Base-by-base conservation (phyloP, 345 rosid species). In the Citrus glauca region DNA sequence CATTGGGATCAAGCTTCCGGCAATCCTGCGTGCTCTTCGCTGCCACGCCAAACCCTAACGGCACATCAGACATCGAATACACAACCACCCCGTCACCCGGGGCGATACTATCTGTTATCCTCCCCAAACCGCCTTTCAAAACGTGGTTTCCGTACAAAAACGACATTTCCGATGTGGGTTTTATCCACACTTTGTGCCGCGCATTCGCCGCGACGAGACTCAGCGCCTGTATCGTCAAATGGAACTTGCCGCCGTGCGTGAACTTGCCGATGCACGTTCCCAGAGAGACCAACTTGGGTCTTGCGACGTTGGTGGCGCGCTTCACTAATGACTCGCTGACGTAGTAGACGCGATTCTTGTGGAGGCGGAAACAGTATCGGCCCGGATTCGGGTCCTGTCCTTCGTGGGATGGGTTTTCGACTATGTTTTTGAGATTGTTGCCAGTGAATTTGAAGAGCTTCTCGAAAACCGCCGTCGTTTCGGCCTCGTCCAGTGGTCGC, bases 161-260 rank as follows among this genome's bases (percentile, higher is more conserved):
- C 78, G 98, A 92, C 99, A 91, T 93, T 81, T 93, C 97, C n/a
- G 95, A 88, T 0, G 98, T 91, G 78, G 97, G 97, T 83, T 93
- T 95, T 4, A 95, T 88, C 98, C 98, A 93, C 19, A 93, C 98
- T 82, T 95, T 95, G 83, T 92, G 96, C 75, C 89, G 88, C 11
- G 97, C 92, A 74, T 94, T 92, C 11, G 91, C 89, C n/a, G 97
- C 97, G 76, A 92, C 24, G 16, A 91, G 80, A 56, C 80, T 86
- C 67, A 96, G 78, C 7, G 91, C 77, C 75, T 90, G 92, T 48
- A 92, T 80, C 13, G 94, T 96, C 28, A 96, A 82, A 81, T 87
- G 96, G 78, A 94, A 95, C 69, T 79, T 91, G 7, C 94, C 92
- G 7, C 89, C 91, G 79, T 92, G 93, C 0, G 98, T 96, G 88